Conservation (phyloP, 2,329 filamentous ascomycete species). For the Magnaporthales sp. region DNA sequence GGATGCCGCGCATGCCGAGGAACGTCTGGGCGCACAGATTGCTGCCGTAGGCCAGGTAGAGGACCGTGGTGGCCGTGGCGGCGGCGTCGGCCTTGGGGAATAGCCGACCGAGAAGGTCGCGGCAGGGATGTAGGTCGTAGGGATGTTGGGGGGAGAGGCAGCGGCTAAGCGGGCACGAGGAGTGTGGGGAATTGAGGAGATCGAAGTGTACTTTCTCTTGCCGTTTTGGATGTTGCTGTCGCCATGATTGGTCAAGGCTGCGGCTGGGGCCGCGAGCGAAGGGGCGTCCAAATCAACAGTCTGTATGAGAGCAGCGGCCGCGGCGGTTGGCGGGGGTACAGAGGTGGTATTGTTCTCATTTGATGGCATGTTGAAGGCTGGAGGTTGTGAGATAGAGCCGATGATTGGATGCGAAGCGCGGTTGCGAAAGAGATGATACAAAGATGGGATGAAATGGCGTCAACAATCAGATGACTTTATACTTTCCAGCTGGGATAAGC, state of each 20-base stretch:
- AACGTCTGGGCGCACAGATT: constrained; percentile 80
- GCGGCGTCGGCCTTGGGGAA: constrained; percentile 7
- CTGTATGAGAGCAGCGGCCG: not conserved
- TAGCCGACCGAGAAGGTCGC: constrained; percentile 12
- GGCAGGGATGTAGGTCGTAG: constrained; percentile 13
- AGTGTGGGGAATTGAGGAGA: constrained; percentile 26
- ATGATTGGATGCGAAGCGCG: not conserved
- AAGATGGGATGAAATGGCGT: not conserved
- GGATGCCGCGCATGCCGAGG: constrained; percentile 66
- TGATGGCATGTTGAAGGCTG: not conserved
- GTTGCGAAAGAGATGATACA: not conserved
- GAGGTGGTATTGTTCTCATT: not conserved
- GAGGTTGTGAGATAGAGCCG: not conserved
- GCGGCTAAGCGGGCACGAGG: constrained; percentile 28
- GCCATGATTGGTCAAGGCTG: not conserved
- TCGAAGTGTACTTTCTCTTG: constrained; percentile 13
- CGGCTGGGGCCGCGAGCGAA: not conserved
- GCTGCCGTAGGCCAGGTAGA: constrained; percentile 87
- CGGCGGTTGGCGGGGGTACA: not conserved
- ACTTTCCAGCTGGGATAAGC: not conserved
- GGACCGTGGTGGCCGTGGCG: constrained; percentile 34
- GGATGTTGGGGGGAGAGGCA: constrained; percentile 9
- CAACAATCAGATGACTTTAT: not conserved
- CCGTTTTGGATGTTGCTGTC: not conserved
- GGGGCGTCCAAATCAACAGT: not conserved